phyloP scores from a whole-genome alignment of 768 basidiomycete species.

The Tulasnella sp. region DNA sequence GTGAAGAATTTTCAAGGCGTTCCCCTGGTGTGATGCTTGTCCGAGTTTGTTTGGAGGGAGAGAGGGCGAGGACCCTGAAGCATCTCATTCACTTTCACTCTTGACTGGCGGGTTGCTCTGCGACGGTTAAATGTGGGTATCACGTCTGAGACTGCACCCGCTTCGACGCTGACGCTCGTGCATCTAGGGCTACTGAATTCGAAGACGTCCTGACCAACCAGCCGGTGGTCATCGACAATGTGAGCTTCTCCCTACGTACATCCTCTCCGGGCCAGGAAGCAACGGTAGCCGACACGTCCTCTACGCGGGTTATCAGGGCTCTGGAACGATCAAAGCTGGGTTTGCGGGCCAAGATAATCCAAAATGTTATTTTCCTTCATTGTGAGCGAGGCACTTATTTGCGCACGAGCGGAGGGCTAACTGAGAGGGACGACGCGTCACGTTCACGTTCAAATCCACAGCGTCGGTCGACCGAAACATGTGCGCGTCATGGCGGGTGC shows the following conservation, averaged over 20 bases:
- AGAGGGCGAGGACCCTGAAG: not conserved
- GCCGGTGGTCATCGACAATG: conserved; percentile 97
- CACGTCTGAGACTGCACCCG: too few species aligned
- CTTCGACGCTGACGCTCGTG: not conserved
- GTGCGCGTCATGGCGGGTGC: conserved; percentile 97
- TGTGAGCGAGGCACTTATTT: conserved; percentile 51
- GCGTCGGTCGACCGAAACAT: conserved; percentile 96
- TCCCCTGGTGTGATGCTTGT: conserved; percentile 5
- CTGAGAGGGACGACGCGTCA: not conserved
- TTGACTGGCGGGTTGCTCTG: not conserved
- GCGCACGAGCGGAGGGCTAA: not conserved
- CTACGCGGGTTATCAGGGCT: conserved; percentile 56
- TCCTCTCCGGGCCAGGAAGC: not conserved
- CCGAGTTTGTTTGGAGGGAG: not conserved
- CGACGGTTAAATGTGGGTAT: conserved; percentile 16
- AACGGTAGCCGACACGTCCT: not conserved
- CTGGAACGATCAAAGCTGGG: conserved; percentile 97
- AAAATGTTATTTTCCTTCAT: conserved; percentile 98
- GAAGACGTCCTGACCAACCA: conserved; percentile 96
- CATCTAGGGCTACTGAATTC: conserved; percentile 75
- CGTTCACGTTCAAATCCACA: conserved; percentile 38
- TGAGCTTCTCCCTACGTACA: conserved; percentile 29
- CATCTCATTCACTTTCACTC: not conserved
- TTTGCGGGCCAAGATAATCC: conserved; percentile 99
- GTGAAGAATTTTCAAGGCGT: not conserved